Conservation (phyloP, 1,284 basidiomycete genomes). For the Peniophora sp. region DNA sequence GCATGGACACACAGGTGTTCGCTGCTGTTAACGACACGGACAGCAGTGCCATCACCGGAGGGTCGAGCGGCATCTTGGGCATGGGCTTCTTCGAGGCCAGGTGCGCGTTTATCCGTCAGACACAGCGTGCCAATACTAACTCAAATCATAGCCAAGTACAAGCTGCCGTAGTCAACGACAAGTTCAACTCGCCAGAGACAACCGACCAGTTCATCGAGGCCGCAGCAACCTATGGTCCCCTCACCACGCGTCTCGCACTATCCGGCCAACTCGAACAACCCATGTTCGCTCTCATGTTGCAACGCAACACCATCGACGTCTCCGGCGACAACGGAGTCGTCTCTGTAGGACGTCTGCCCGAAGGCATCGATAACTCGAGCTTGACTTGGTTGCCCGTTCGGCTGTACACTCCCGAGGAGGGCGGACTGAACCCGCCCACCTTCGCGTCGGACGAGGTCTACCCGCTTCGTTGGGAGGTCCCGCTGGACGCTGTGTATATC, state of each 20-base stretch:
- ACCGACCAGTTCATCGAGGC: constrained; percentile 33
- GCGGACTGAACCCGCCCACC: constrained; percentile 26
- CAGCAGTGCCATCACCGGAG: constrained; percentile 26
- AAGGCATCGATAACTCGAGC: constrained; percentile 27
- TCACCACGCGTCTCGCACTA: constrained; percentile 37
- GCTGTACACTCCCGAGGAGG: constrained; percentile 26
- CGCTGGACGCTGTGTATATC: constrained; percentile 47
- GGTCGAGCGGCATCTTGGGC: constrained; percentile 31
- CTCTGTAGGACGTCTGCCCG: constrained; percentile 32
- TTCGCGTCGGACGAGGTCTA: constrained; percentile 27
- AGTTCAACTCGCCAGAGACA: constrained; percentile 19
- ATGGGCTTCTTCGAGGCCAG: constrained; percentile 29
- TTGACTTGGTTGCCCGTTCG: constrained; percentile 37
- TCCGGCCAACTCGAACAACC: constrained; percentile 34
- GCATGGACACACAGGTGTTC: constrained; percentile 24
- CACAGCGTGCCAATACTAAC: too few relatives aligned
- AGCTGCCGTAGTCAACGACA: constrained; percentile 23
- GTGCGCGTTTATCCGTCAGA: constrained; percentile 12
- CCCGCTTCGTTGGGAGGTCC: constrained; percentile 46
- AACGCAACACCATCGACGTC: constrained; percentile 31
- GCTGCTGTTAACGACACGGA: constrained; percentile 27
- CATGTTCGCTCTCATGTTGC: constrained; percentile 35
- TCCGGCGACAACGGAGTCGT: constrained; percentile 27
- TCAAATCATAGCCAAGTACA: constrained; percentile 34
- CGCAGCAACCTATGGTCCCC: constrained; percentile 33